These are phyloP conservation scores for Septoria linicola DNA, from an alignment of 2,329 filamentous ascomycete genomes.

Conservation along the genomic window DNA sequence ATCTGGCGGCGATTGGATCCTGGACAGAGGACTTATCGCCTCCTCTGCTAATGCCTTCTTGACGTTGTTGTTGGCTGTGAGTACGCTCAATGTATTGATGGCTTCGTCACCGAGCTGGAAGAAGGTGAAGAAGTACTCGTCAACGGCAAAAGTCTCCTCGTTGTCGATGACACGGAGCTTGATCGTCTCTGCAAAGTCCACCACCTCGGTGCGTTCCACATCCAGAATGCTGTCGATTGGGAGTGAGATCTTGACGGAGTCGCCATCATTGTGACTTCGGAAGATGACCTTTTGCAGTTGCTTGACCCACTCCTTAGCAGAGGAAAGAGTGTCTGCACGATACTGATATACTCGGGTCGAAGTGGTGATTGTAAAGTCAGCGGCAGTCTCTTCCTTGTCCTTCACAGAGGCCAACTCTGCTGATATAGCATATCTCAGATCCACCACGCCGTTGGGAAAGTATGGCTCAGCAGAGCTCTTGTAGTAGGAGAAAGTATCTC, in stretches of 20 bases:
- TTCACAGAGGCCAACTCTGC: constrained; percentile 59
- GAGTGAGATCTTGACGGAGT: constrained; percentile 93
- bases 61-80: constrained; percentile 64
- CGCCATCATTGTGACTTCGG: constrained; percentile 89
- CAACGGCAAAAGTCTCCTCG: constrained; percentile 89
- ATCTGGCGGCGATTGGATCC: constrained; percentile 5
- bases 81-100: constrained; percentile 62
- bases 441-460: constrained; percentile 88
- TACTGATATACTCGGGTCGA: constrained; percentile 83
- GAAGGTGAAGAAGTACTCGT: constrained; percentile 98
- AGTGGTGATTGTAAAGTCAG: constrained; percentile 75
- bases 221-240: constrained; percentile 88
- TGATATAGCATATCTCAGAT: constrained; percentile 86
- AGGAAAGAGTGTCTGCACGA: constrained; percentile 79
- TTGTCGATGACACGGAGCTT: constrained; percentile 92
- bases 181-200: constrained; percentile 89
- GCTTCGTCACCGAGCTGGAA: constrained; percentile 75
- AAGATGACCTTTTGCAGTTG: constrained; percentile 93
- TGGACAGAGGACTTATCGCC: constrained; percentile 7
- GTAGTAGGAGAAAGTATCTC: constrained; percentile 89
- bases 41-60: constrained; percentile 19
- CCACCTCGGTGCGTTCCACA: constrained; percentile 84
- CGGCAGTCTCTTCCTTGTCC: constrained; percentile 61
- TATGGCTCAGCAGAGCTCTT: constrained; percentile 80
- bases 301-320: constrained; percentile 96